These are phyloP conservation scores for Gossypium sturtianum DNA, from an alignment of 345 rosid genomes.

Conservation along the genomic window DNA sequence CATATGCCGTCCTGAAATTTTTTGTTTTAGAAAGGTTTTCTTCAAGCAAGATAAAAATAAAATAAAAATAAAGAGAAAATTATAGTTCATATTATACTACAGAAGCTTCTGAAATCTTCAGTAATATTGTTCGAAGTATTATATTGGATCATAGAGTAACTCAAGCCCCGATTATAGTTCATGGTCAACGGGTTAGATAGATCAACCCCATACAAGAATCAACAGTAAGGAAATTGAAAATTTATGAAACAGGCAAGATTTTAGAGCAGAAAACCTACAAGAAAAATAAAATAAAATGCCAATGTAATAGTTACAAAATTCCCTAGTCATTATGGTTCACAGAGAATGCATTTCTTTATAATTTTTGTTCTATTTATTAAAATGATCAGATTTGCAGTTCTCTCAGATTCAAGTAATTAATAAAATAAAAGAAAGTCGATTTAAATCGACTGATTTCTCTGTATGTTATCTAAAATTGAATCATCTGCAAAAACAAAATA, in stretches of 20 bases:
- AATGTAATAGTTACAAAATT: not conserved
- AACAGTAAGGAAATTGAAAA: not conserved
- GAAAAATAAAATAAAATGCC: not conserved
- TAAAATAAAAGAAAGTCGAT: not conserved
- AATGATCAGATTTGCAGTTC: not conserved
- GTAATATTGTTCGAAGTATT: not conserved
- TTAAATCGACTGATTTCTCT: not conserved
- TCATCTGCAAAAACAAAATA: not conserved
- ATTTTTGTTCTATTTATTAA: no score
- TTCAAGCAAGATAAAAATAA: not conserved
- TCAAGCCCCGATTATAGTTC: not conserved
- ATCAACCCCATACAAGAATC: not conserved
- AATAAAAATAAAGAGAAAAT: conserved; percentile 11
- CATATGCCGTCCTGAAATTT: conserved; percentile 7
- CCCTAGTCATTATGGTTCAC: no score
- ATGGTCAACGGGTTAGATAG: not conserved
- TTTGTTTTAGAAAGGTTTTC: not conserved
- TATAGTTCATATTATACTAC: not conserved
- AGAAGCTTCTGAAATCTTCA: no score
- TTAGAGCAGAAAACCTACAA: conserved; percentile 16
- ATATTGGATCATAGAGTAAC: not conserved
- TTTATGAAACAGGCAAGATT: not conserved
- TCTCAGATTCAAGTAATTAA: not conserved
- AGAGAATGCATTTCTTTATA: no score
- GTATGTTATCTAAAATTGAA: not conserved